phyloP scores from a whole-genome alignment of 306 rosid genomes.

The Myrica gale region DNA sequence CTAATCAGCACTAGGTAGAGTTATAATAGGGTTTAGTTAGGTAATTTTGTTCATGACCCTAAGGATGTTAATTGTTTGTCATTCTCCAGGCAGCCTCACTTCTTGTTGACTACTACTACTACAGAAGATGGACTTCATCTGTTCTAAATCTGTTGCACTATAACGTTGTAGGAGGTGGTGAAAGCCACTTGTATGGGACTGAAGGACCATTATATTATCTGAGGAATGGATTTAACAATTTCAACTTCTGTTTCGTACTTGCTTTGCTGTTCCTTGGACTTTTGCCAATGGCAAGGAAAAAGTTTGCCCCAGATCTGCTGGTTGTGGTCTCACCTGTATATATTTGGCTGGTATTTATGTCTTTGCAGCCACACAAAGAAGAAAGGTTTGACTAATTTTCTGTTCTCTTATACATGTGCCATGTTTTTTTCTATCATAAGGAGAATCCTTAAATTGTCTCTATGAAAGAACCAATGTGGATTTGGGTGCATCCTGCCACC shows the following conservation, averaged over 20 bases:
- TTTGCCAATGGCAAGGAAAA: slow-evolving; percentile 69
- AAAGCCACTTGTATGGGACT: slow-evolving; percentile 90
- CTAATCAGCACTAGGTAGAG: slow-evolving; percentile 1
- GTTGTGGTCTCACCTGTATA: slow-evolving; percentile 82
- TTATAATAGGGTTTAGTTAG: not conserved
- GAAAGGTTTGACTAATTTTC: slow-evolving; percentile 61
- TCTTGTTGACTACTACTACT: slow-evolving; percentile 61
- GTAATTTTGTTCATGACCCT: slow-evolving; percentile 18
- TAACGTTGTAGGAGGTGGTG: slow-evolving; percentile 93
- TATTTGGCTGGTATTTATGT: slow-evolving; percentile 91
- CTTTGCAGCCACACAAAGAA: slow-evolving; percentile 96
- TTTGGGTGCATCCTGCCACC: not conserved
- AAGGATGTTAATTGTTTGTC: slow-evolving; percentile 4
- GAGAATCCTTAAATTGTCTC: not conserved
- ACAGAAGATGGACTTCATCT: slow-evolving; percentile 88
- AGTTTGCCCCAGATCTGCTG: slow-evolving; percentile 73
- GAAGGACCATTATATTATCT: slow-evolving; percentile 82
- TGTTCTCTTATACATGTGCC: slow-evolving; percentile 21
- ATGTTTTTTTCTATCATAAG: slow-evolving; percentile 5
- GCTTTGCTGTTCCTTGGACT: slow-evolving; percentile 77
- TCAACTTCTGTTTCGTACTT: slow-evolving; percentile 76
- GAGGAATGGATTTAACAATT: slow-evolving; percentile 93
- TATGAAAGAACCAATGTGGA: not conserved
- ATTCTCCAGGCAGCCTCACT: slow-evolving; percentile 61
- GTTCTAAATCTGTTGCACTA: slow-evolving; percentile 77